Conservation (phyloP, 208 protist species). For the Acanthamoeba lenticulata region DNA sequence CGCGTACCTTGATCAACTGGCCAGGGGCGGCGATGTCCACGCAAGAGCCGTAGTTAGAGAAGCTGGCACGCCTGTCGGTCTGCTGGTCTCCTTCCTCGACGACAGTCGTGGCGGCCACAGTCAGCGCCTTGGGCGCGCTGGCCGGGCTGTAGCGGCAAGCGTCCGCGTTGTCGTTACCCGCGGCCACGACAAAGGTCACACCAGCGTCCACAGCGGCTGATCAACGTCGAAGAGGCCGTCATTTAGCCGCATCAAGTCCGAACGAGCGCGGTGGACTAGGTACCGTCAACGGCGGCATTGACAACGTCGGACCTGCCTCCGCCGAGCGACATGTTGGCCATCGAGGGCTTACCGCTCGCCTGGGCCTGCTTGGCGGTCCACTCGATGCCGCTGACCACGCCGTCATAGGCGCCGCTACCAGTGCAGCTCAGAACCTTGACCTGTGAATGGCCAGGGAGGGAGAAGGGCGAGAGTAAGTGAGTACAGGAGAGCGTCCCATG, state of each 20-base stretch:
- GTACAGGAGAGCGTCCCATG: no score
- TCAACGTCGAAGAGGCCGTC: neutral
- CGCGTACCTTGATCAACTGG: conserved; percentile 51
- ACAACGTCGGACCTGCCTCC: conserved; percentile 9
- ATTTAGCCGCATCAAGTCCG: no score
- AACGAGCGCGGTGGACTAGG: neutral
- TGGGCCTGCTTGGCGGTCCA: conserved; percentile 53
- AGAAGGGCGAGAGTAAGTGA: no score
- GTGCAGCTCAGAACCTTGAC: conserved; percentile 64
- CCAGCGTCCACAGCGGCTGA: conserved; percentile 48
- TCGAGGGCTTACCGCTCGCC: neutral
- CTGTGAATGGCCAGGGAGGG: neutral
- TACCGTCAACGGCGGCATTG: conserved; percentile 53
- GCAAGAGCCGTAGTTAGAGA: conserved; percentile 70
- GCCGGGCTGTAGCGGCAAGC: conserved; percentile 67
- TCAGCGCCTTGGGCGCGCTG: neutral
- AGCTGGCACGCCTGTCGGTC: neutral
- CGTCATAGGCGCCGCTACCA: conserved; percentile 18
- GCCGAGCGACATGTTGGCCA: conserved; percentile 72
- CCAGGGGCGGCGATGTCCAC: conserved; percentile 44
- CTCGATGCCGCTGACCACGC: conserved; percentile 61
- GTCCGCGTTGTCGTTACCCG: conserved; percentile 21
- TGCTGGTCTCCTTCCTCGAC: neutral
- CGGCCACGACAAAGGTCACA: conserved; percentile 66
- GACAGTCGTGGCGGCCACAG: conserved; percentile 14